phyloP scores from a whole-genome alignment of 495 filamentous ascomycete genomes.

The Penicillium flavigenum region DNA sequence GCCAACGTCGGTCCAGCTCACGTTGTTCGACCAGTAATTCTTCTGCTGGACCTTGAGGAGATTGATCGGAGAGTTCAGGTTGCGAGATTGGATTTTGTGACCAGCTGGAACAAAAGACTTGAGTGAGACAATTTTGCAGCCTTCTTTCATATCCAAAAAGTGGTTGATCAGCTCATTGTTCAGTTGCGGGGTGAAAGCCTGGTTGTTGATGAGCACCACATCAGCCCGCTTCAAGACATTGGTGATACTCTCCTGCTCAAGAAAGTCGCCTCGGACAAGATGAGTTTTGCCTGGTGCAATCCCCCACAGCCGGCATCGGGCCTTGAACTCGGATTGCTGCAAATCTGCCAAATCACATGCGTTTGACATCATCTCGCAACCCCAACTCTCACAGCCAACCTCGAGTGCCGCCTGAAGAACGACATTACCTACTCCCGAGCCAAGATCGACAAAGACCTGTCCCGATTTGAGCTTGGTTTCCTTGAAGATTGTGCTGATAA shows the following conservation, averaged over 20 bases:
- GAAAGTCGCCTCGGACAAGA: constrained; percentile 82
- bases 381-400: constrained; percentile 91
- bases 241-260: constrained; percentile 67
- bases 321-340: constrained; percentile 81
- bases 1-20: constrained; percentile 86
- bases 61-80: constrained; percentile 72
- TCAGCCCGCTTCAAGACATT: constrained; percentile 77
- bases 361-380: constrained; percentile 92
- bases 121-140: constrained; percentile 80
- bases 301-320: constrained; percentile 87
- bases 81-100: constrained; percentile 66
- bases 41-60: constrained; percentile 71
- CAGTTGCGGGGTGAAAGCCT: constrained; percentile 82
- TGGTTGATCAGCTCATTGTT: constrained; percentile 85
- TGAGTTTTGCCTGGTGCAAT: constrained; percentile 73
- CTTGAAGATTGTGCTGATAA: constrained; percentile 76
- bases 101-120: constrained; percentile 76
- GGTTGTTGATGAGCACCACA: constrained; percentile 94
- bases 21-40: constrained; percentile 75
- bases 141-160: constrained; percentile 92
- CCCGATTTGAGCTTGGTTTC: constrained; percentile 73
- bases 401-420: constrained; percentile 92
- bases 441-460: constrained; percentile 89
- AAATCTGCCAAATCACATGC: constrained; percentile 80
- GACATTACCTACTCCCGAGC: constrained; percentile 93